Evolutionary conservation across 768 basidiomycete genomes (phyloP), one percentile per base, ranked within the genome.

Genomic region (Kwoniella europaea): DNA sequence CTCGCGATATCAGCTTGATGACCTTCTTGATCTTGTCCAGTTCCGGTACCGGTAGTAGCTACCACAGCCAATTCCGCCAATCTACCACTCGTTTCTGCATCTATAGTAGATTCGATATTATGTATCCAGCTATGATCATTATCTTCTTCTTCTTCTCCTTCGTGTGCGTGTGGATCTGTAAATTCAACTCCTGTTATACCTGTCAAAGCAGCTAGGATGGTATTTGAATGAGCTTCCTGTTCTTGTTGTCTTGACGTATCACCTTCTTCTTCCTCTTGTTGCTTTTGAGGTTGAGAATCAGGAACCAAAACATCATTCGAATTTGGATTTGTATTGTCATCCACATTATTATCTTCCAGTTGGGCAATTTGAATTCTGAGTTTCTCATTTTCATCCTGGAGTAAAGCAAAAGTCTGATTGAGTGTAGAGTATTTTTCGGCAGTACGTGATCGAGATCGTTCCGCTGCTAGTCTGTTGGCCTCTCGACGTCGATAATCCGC

Each of bases 381-480:
- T 27, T 65, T 53, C 27, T 68, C 50, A 64, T 82, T 79, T 71
- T 83, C 82, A 44, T 76, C 73, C 7, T 29, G 64, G 41, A 82
- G 56, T 4, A 50, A 57, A 41, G 75, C 74, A 22, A 71, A 71
- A 4, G 76, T 75, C 2, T 56, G 71, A 13, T 80, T 74, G 16
- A 83, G 56, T 2, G 74, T 74, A 7, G 42, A 67, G 24, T 66
- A 67, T 58, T 79, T 78, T 53, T 80, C 80, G 9, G 65, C 61
- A 24, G 70, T 68, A 15, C 82, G 69, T 1, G 66, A 57, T 9
- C 82, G 72, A 10, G 75, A 77, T 24, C 81, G 72, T 62, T 81
- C 80, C 10, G 82, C 82, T 0, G 82, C 82, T 13, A 82, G 71
- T 52, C 82, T 75, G 60, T 83, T 83, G 18, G 82, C 81, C 72